These are phyloP conservation scores for Mycena venus DNA, from an alignment of 768 basidiomycete genomes.

Conservation along the genomic window DNA sequence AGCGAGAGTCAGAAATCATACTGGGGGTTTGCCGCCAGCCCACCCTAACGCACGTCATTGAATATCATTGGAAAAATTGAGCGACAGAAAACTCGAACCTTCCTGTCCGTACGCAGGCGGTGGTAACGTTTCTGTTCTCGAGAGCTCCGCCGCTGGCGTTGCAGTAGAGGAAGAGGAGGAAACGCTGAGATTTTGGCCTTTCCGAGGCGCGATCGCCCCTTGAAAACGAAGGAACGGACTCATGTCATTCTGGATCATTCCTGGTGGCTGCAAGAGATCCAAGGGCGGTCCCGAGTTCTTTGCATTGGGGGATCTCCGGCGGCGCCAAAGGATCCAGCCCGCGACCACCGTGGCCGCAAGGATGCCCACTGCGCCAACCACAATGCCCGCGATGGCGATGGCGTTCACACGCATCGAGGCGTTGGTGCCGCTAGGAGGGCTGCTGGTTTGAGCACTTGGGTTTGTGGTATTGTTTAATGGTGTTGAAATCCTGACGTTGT, in stretches of 20 bases:
- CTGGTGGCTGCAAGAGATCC: not conserved
- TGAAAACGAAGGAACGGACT: not conserved
- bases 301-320: not conserved
- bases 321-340: not conserved
- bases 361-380: not conserved
- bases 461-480: not conserved
- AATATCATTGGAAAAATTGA: not conserved
- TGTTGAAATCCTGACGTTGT: not conserved
- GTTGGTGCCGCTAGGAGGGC: not conserved
- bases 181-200: not conserved
- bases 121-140: not conserved
- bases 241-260: not conserved
- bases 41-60: not conserved
- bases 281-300: not conserved
- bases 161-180: not conserved
- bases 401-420: not conserved
- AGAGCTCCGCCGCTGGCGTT: not conserved
- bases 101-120: not conserved
- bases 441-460: not conserved
- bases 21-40: not conserved
- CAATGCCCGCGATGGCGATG: not conserved
- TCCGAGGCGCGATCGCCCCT: not conserved
- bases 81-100: not conserved
- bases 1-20: constrained; percentile 26
- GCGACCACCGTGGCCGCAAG: not conserved